Evolutionary conservation across 1,284 basidiomycete species (phyloP), one percentile per base, ranked within the genome.

Genomic region (Cryptococcus neoformans): DNA sequence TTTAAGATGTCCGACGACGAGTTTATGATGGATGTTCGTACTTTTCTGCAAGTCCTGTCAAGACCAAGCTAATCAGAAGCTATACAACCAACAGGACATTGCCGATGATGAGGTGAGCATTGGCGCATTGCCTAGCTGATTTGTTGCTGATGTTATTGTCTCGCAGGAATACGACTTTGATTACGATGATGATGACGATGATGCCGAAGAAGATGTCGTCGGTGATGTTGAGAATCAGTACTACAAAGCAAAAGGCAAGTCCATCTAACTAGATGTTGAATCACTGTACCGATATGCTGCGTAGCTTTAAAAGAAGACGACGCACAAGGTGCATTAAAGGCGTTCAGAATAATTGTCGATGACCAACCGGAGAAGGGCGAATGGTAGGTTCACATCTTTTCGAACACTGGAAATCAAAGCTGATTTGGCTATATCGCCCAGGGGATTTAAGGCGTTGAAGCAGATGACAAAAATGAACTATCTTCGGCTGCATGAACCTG

Each of bases 161-260:
- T 44, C 28, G 10, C 69, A 95, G 91, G 92, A 96, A 74, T 97
- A 97, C 78, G 92, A 87, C 68, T 98, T 98, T 75, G 92, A 96
- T 77, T 99, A 97, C 75, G 94, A 92, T 49, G 82, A 82, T 51
- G 88, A 87, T 59, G 91, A 89, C 40, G 90, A 89, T 40, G 92
- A 83, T 53, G 88, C 87, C 17, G 75, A 73, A 68, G 73, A 68
- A 59, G 83, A 86, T 9, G 90, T 84, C 44, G 89, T 85, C 57
- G 90, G 87, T n/a, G 94, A 97, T 75, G 86, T 97, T 47, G 96
- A 99, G 81, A 99, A 99, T 73, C 86, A 93, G 83, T 99, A 99
- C 80, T 99, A 99, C 78, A 89, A 88, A 52, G 96, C 96, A 10
- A 99, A 99, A 76, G 86, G 92, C 95, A 65, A 59, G 86, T 74